phyloP scores from a whole-genome alignment of 148 eudicot genomes.

The Dysphania ambrosioides region DNA sequence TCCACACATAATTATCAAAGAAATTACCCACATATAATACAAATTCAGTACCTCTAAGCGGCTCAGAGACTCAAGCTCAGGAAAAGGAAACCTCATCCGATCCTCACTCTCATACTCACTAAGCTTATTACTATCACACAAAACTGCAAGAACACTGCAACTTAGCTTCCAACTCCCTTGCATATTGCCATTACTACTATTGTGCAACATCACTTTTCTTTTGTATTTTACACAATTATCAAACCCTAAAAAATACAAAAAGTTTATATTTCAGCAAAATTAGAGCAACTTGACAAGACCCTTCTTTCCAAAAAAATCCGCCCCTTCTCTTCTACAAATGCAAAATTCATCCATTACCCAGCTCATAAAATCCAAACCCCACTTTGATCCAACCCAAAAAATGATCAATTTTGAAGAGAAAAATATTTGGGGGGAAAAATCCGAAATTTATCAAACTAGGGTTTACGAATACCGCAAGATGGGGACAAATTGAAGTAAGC shows the following conservation, averaged over 20 bases:
- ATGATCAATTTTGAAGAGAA: too few relatives aligned
- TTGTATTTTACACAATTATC: constrained; percentile 21
- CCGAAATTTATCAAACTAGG: too few relatives aligned
- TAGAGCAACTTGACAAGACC: too few relatives aligned
- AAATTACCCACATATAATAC: not conserved
- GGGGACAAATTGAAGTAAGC: not conserved
- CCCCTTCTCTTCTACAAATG: not conserved
- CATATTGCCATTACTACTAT: constrained; percentile 27
- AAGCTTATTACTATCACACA: constrained; percentile 40
- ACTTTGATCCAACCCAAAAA: constrained; percentile 23
- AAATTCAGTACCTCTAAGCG: constrained; percentile 55
- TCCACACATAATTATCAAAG: not conserved
- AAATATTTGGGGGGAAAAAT: too few relatives aligned
- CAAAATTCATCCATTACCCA: constrained; percentile 19
- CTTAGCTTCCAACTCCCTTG: constrained; percentile 65
- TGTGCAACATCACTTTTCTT: constrained; percentile 44
- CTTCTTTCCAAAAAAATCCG: too few relatives aligned
- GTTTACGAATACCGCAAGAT: constrained; percentile 10
- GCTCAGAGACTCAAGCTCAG: constrained; percentile 63
- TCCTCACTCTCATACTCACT: constrained; percentile 27
- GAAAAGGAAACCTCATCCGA: constrained; percentile 47
- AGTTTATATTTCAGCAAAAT: constrained; percentile 17
- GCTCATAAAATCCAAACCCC: not conserved
- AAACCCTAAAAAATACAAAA: not conserved
- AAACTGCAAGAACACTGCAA: constrained; percentile 73